Base-by-base conservation (phyloP, 257 asterid genomes). In the Penstemon eatonii region DNA sequence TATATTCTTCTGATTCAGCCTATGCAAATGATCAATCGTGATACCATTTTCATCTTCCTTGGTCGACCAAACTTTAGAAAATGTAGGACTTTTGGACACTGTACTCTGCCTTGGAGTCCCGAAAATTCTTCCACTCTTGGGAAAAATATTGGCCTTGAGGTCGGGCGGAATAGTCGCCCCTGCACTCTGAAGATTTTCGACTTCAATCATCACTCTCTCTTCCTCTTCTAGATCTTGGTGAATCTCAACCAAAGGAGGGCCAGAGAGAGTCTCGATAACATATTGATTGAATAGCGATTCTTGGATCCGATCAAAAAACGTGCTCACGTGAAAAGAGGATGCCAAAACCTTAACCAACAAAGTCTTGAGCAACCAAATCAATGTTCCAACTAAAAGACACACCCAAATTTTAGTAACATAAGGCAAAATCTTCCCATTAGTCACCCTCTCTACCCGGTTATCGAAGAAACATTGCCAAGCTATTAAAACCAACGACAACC, bases 1-100 rank as follows among this genome's bases (percentile, higher is more conserved):
- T 51, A 86, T 55, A 46, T 86, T 86, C 65, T 78, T 65, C 77
- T 84, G 84, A 70, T 84, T 86, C 75, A 84, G 65, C 75, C 87
- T 72, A 68, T 86, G 90, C 63, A 86, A 66, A 56, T 80, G 82
- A 56, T 82, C 78, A 36, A 86, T 82, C 6, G 79, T 51, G 19
- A 86, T 86, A 8, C 83, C 85, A 6, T 61, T 76, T 56, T 65
- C 33, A 67, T 72, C 73, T 54, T 83, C 86, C 73, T 74, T 78
- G 62, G 66, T 84, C 11, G 81, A 70, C 42, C 64, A 40, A 39
- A 51, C 39, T 52, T 62, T 69, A 1, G 86, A 76, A 71, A 81
- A 71, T 4, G 36, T 53, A 3, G 81, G 82, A 65, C 80, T 74
- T 68, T 56, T 71, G 9, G 50, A 51, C 39, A 33, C 2, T 5